Evolutionary conservation across 2,329 filamentous ascomycete species (phyloP).

Genomic region (Calonectria honghensis): DNA sequence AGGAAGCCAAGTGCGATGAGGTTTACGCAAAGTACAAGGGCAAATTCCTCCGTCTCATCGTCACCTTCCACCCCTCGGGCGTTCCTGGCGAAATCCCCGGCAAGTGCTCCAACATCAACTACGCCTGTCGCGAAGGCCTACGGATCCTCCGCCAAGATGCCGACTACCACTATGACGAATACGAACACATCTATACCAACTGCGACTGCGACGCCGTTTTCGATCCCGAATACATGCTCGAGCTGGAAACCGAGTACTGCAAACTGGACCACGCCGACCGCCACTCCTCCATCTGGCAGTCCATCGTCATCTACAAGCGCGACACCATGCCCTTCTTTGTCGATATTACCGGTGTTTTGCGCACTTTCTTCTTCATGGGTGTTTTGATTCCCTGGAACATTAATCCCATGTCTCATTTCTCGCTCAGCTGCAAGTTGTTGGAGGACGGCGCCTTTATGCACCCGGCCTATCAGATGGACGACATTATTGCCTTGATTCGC

Average conservation of each 20-base stretch:
- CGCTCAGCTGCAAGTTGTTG: background rate
- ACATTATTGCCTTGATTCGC: background rate
- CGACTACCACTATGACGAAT: conserved; percentile 45
- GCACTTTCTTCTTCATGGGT: conserved; percentile 54
- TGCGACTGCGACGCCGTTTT: conserved; percentile 53
- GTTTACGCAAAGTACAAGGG: background rate
- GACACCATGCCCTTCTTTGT: conserved; percentile 53
- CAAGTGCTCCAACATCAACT: background rate
- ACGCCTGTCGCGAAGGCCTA: background rate
- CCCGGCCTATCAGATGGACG: background rate
- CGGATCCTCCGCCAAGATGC: conserved; percentile 28
- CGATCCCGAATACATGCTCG: conserved; percentile 49
- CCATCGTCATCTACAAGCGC: conserved; percentile 51
- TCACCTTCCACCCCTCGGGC: background rate
- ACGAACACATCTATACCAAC: conserved; percentile 52
- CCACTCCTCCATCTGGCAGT: conserved; percentile 53
- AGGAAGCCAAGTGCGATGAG: background rate
- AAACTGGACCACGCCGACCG: conserved; percentile 35
- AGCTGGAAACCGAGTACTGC: conserved; percentile 13
- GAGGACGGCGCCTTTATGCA: background rate
- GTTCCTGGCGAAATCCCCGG: background rate
- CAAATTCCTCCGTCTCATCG: background rate
- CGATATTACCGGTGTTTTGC: conserved; percentile 50
- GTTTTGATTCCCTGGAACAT: conserved; percentile 51
- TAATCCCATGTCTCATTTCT: conserved; percentile 46